Percentiles rank a stretch among this genome's conserved stretches.
phyloP scores from a whole-genome alignment of 1,284 basidiomycete genomes.

The Mycena sp. region DNA sequence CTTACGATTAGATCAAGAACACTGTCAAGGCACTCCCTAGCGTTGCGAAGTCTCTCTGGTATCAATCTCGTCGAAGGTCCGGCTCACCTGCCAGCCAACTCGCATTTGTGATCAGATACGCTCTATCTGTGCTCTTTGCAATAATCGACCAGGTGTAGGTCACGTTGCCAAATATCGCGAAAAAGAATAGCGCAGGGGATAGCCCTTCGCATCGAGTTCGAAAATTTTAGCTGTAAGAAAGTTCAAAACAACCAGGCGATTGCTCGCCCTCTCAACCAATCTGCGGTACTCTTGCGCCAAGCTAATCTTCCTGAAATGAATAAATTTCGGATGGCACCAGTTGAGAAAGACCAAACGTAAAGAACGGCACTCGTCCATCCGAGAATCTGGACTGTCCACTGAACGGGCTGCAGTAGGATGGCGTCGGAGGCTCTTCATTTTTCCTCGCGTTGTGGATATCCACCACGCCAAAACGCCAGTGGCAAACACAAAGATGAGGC shows the following conservation, averaged over 20 bases:
- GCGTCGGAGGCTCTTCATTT: slow-evolving; percentile 40
- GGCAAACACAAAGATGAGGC: slow-evolving; percentile 69
- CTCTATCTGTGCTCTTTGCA: slow-evolving; percentile 73
- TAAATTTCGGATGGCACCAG: slow-evolving; percentile 32
- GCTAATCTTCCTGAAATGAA: slow-evolving; percentile 37
- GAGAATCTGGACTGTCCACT: slow-evolving; percentile 84
- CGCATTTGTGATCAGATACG: slow-evolving; percentile 86
- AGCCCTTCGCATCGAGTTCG: slow-evolving; percentile 92
- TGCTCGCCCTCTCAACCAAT: slow-evolving; percentile 74
- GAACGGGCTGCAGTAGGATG: slow-evolving; percentile 49
- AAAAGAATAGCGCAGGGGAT: slow-evolving; percentile 89
- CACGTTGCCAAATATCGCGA: slow-evolving; percentile 87
- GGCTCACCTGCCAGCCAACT: slow-evolving; percentile 88
- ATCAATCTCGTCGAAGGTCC: slow-evolving; percentile 17
- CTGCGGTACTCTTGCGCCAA: slow-evolving; percentile 87
- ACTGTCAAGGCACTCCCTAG: slow-evolving; percentile 77
- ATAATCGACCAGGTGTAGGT: slow-evolving; percentile 89
- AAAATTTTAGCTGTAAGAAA: slow-evolving; percentile 73
- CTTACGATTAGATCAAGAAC: slow-evolving; percentile 78
- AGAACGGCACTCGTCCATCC: slow-evolving; percentile 88
- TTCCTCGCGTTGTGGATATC: slow-evolving; percentile 55
- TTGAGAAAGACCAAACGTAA: slow-evolving; percentile 65
- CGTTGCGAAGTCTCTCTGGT: slow-evolving; percentile 8
- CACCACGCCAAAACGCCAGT: slow-evolving; percentile 79
- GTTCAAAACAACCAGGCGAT: background rate